Evolutionary conservation across 2,329 filamentous ascomycete species (phyloP), one percentile per base, ranked within the genome.

Genomic region (Pseudogymnoascus destructans): DNA sequence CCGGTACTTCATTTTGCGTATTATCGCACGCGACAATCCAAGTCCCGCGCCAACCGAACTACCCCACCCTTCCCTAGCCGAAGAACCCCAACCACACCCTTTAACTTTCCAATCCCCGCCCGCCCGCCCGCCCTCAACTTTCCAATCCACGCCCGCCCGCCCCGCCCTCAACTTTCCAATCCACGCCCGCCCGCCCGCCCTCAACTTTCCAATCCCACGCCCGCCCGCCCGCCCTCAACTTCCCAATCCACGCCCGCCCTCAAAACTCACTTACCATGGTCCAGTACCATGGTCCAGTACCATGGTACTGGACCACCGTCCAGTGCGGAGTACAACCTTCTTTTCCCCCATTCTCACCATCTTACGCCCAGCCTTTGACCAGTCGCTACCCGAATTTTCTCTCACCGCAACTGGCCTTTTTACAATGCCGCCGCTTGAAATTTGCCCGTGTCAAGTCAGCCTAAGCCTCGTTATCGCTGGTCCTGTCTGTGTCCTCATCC

Each of bases 401-500:
- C 42, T 52, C 42, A 52, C 42, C 42, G 42, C 23, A 52, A 52
- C 9, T 52, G 27, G 42, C 23, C 7, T 46, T 46, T 46, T 27
- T 52, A 52, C 30, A 52, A 52, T 52, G n/a, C 23, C 23, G 23
- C 42, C 42, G 40, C 42, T 17, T 21, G n/a, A 49, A 46, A 7
- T 10, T 27, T 17, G 23, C 42, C 8, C 23, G 42, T 49, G 42
- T 27, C 42, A 49, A 10, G 42, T 52, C 42, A 52, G 42, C 42
- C 42, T 30, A 30, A 52, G 42, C 42, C 42, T 27, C 42, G 13
- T 52, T 52, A 52, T 52, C 42, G 21, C n/a, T 49, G 42, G 42
- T 52, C 42, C 23, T 49, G 42, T 52, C n/a, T 15, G 23, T 11
- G 21, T 17, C 19, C 27, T n/a, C n/a, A 13, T 17, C 19, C 27